Conservation (phyloP, 1,139 yeast species). For the Yamadazyma jaroonii region DNA sequence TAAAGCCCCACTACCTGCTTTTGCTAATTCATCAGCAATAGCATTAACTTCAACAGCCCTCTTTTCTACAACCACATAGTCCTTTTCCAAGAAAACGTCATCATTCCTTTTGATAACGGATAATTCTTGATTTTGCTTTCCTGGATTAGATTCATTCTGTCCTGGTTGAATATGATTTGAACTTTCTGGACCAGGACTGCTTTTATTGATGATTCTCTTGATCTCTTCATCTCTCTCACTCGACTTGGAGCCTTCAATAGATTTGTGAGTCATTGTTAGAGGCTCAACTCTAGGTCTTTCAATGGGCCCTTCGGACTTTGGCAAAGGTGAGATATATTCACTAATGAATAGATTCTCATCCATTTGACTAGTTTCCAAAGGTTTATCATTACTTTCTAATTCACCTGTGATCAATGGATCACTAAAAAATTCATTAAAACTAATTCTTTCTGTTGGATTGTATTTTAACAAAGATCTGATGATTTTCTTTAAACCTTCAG, state of each 20-base stretch:
- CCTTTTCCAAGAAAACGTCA: constrained; percentile 62
- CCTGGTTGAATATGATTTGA: constrained; percentile 23
- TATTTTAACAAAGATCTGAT: constrained; percentile 76
- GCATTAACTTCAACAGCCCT: constrained; percentile 94
- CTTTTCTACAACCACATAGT: constrained; percentile 92
- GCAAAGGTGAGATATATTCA: constrained; percentile 60
- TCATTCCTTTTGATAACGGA: constrained; percentile 23
- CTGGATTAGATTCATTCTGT: constrained; percentile 2
- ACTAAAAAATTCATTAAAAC: constrained; percentile 81
- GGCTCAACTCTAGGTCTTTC: constrained; percentile 9
- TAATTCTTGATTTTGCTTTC: no score
- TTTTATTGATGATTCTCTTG: constrained; percentile 40
- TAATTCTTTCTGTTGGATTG: constrained; percentile 83
- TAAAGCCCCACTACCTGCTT: constrained; percentile 58
- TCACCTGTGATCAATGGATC: constrained; percentile 53
- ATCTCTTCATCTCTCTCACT: constrained; percentile 40
- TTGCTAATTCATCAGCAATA: constrained; percentile 84
- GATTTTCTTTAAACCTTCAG: constrained; percentile 63
- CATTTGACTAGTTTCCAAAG: constrained; percentile 66
- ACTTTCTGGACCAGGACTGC: constrained; percentile 42
- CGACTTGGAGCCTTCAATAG: constrained; percentile 4
- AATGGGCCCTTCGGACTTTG: constrained; percentile 9
- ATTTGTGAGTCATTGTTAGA: constrained; percentile 8
- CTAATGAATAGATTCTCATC: constrained; percentile 81
- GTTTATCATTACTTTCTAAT: constrained; percentile 48